Evolutionary conservation across 2,329 filamentous ascomycete species (phyloP).

Genomic region (Mycosphaerella sp.): DNA sequence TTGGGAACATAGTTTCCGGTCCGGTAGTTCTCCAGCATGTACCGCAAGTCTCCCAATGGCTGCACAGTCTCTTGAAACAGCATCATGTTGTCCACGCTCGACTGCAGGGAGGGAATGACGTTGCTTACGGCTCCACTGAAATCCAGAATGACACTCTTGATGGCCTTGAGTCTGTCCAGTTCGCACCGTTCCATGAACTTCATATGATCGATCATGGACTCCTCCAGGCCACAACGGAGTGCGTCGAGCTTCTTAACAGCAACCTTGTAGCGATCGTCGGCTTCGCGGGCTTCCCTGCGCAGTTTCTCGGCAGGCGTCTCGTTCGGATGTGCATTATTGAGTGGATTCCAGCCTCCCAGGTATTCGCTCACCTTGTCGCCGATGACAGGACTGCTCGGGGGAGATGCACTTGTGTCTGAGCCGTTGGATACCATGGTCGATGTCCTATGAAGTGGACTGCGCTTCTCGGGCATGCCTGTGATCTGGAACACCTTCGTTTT

Average conservation of each 20-base stretch:
- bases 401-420: slow-evolving; percentile 15
- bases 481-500: slow-evolving; percentile 83
- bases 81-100: slow-evolving; percentile 97
- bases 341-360: slow-evolving; percentile 82
- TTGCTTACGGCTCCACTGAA: slow-evolving; percentile 97
- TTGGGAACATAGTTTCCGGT: slow-evolving; percentile 88
- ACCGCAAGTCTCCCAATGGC: slow-evolving; percentile 79
- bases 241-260: slow-evolving; percentile 81
- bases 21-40: slow-evolving; percentile 92
- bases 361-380: slow-evolving; percentile 71
- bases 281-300: slow-evolving; percentile 78
- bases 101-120: slow-evolving; percentile 91
- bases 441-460: slow-evolving; percentile 59
- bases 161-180: slow-evolving; percentile 88
- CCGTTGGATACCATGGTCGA: slow-evolving; percentile 58
- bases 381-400: slow-evolving; percentile 68
- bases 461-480: slow-evolving; percentile 83
- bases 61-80: slow-evolving; percentile 99
- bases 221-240: slow-evolving; percentile 88
- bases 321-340: slow-evolving; percentile 85
- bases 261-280: slow-evolving; percentile 89
- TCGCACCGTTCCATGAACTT: slow-evolving; percentile 97
- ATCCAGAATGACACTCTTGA: slow-evolving; percentile 96
- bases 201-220: slow-evolving; percentile 85
- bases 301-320: slow-evolving; percentile 84